Base-by-base conservation (phyloP, 2,329 filamentous ascomycete species). In the Sodiomyces alkalinus region DNA sequence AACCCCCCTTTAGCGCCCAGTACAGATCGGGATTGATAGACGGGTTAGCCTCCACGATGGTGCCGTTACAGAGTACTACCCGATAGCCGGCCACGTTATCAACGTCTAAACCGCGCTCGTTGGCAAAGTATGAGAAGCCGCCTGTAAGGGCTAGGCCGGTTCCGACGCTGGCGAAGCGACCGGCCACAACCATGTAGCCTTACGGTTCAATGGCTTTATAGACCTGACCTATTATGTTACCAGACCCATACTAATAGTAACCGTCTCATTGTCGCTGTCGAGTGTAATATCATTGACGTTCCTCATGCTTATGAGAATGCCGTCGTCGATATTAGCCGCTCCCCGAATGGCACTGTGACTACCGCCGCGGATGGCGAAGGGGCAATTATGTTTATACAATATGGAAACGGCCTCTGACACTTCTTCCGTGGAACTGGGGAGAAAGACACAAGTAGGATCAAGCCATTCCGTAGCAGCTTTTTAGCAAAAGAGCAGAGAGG, bases 1-100 rank as follows among this genome's bases (percentile, higher is more conserved):
- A 63, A 3, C 64, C 62, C 12, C 66, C 65, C 20, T 55, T 52
- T 2, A 72, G 51, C 3, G 66, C 69, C 62, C 65, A 72, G 46
- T 64, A 72, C 2, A 74, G 50, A 30, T 72, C 66, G 0, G 51
- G 32, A 31, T 70, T 53, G n/a, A n/a, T n/a, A n/a, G n/a, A n/a
- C n/a, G n/a, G n/a, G n/a, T n/a, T n/a, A n/a, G n/a, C n/a, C n/a
- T 22, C 21, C 6, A 22, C 21, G 21, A 22, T 12, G 6, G 21
- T 22, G 6, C 21, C 21, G 21, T 22, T 22, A 22, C 21, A 10
- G 5, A 22, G 21, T n/a, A 22, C 21, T 12, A 22, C 21, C 6
- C 21, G 21, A 22, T 22, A 12, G 6, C 21, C 21, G n/a, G 21
- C 21, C 11, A 22, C 21, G 21, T 22, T 22, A 12, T 22, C 21